These are phyloP conservation scores for Venturiaceae sp. DNA, from an alignment of 2,329 filamentous ascomycete genomes.

Conservation along the genomic window DNA sequence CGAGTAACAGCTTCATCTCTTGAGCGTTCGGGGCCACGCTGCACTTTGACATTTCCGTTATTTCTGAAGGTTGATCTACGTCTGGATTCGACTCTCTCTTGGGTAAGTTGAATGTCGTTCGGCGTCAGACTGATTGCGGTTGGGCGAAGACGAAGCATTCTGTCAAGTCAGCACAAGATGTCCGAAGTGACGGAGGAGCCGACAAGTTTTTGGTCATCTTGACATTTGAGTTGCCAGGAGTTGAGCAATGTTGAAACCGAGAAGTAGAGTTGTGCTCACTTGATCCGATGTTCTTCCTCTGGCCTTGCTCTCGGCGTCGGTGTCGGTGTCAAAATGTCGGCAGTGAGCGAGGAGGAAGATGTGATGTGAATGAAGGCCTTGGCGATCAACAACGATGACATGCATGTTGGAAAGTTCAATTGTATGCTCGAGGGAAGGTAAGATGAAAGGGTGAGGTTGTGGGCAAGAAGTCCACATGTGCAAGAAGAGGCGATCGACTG, in stretches of 20 bases:
- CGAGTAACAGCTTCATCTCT: neutral
- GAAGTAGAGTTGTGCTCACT: neutral
- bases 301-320: neutral
- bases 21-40: neutral
- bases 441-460: neutral
- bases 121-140: neutral
- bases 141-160: slow-evolving; percentile 5
- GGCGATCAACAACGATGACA: neutral
- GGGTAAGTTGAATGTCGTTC: neutral
- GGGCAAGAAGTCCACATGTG: neutral
- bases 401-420: neutral
- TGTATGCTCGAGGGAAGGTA: neutral
- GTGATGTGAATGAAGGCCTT: neutral
- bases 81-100: neutral
- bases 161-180: neutral
- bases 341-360: neutral
- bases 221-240: neutral
- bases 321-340: neutral
- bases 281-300: too few relatives aligned
- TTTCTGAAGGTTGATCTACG: too few relatives aligned
- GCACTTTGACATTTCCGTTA: neutral
- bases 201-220: neutral
- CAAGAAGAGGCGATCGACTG: neutral
- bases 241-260: neutral
- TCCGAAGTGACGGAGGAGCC: neutral